These are phyloP conservation scores for Fusarium algeriense DNA, from an alignment of 2,329 filamentous ascomycete species.

Conservation along the genomic window DNA sequence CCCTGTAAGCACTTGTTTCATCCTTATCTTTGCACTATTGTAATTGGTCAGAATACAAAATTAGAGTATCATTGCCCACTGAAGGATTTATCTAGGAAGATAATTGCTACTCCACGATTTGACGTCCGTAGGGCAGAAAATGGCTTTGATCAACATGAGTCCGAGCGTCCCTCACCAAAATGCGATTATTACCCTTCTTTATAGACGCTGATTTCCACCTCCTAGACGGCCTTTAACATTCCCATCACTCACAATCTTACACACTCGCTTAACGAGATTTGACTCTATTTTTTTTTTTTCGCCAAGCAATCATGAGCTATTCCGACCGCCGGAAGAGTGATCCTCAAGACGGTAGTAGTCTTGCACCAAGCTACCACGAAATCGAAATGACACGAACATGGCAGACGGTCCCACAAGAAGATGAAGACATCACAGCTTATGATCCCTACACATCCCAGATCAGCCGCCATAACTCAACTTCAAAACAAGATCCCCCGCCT, in stretches of 20 bases:
- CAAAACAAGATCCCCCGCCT: background rate
- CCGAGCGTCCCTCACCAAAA: constrained; percentile 8
- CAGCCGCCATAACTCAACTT: background rate
- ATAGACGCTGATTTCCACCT: background rate
- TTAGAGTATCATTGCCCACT: background rate
- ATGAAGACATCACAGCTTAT: constrained; percentile 9
- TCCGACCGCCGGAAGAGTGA: constrained; percentile 12
- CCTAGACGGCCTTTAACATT: background rate
- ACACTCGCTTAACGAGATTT: background rate
- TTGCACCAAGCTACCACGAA: constrained; percentile 23
- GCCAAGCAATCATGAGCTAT: background rate
- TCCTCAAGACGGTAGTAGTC: background rate
- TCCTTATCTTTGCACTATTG: rapidly evolving
- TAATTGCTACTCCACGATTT: background rate
- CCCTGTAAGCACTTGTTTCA: constrained; percentile 27
- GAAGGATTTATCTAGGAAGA: constrained; percentile 5
- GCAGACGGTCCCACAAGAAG: constrained; percentile 17
- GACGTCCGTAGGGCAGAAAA: constrained; percentile 10
- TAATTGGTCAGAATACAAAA: background rate
- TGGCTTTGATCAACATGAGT: background rate
- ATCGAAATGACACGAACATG: constrained; percentile 15
- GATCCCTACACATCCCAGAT: constrained; percentile 11
- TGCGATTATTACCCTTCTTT: background rate
- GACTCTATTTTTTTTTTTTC: background rate
- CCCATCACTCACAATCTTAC: background rate